phyloP scores from a whole-genome alignment of 116 monocot species.

The Iris pallida region DNA sequence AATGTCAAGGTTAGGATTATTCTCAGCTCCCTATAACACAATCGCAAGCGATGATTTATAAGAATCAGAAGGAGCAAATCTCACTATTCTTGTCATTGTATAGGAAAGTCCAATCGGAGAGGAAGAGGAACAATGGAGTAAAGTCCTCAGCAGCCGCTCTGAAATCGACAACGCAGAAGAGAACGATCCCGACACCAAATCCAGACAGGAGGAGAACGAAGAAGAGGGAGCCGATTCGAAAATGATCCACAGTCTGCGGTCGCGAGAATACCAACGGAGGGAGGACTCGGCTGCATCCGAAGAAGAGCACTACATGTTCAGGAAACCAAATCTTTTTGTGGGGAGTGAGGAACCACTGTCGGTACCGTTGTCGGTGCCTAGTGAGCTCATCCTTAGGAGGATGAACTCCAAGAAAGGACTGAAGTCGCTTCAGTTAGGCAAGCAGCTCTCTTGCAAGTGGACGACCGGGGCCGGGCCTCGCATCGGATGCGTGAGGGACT shows the following conservation, averaged over 20 bases:
- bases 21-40: too few species aligned
- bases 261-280: neutral
- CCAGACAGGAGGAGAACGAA: neutral
- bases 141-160: conserved; percentile 14
- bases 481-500: conserved; percentile 80
- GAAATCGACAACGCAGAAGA: conserved; percentile 1
- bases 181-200: neutral
- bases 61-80: neutral
- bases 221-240: neutral
- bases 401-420: conserved; percentile 56
- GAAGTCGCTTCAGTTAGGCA: conserved; percentile 68
- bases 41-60: too few species aligned
- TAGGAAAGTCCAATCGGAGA: conserved; percentile 56
- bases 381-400: conserved; percentile 47
- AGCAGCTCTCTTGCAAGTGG: conserved; percentile 72
- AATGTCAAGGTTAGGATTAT: conserved; percentile 58
- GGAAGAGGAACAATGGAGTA: conserved; percentile 32
- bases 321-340: conserved; percentile 64
- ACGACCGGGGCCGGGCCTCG: conserved; percentile 81
- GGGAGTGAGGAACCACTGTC: conserved; percentile 34
- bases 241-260: neutral
- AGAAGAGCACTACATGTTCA: conserved; percentile 7
- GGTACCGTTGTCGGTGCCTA: conserved; percentile 20
- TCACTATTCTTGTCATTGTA: conserved; percentile 8
- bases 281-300: neutral